These are phyloP conservation scores for Paxillus rubicundulus DNA, from an alignment of 768 basidiomycete species.

Conservation along the genomic window DNA sequence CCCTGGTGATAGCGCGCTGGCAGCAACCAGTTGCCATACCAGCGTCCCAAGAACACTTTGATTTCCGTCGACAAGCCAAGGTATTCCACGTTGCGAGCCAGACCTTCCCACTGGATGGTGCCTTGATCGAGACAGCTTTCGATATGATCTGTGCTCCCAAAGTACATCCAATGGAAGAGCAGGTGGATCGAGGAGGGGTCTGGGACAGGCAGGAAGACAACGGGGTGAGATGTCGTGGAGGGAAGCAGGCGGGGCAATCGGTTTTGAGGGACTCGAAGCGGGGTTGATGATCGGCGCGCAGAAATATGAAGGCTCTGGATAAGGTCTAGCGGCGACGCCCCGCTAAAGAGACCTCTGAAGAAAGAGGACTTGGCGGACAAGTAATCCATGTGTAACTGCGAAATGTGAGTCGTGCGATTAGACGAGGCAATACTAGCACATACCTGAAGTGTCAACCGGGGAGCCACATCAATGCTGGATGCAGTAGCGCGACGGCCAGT, in stretches of 20 bases:
- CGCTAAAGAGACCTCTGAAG: constrained; percentile 68
- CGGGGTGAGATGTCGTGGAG: constrained; percentile 59
- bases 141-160: constrained; percentile 64
- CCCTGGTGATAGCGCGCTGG: constrained; percentile 28
- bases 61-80: constrained; percentile 74
- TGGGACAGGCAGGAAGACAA: constrained; percentile 71
- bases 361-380: constrained; percentile 80
- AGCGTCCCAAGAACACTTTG: constrained; percentile 72
- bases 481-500: constrained; percentile 50
- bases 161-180: constrained; percentile 81
- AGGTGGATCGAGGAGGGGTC: constrained; percentile 70
- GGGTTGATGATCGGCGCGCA: constrained; percentile 25
- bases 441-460: constrained; percentile 64
- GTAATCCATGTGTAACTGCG: constrained; percentile 76
- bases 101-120: constrained; percentile 76
- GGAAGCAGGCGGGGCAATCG: constrained; percentile 68
- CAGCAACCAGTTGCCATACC: constrained; percentile 67
- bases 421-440: constrained; percentile 14
- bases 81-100: constrained; percentile 88
- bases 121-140: constrained; percentile 65
- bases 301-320: constrained; percentile 37
- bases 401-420: constrained; percentile 6
- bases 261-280: constrained; percentile 39
- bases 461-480: constrained; percentile 47
- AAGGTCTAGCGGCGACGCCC: constrained; percentile 59